A percentile compares a stretch with the other conserved stretches of the same genome.
Conservation (phyloP, 2,329 filamentous ascomycete genomes). For the Stemphylium beticola region DNA sequence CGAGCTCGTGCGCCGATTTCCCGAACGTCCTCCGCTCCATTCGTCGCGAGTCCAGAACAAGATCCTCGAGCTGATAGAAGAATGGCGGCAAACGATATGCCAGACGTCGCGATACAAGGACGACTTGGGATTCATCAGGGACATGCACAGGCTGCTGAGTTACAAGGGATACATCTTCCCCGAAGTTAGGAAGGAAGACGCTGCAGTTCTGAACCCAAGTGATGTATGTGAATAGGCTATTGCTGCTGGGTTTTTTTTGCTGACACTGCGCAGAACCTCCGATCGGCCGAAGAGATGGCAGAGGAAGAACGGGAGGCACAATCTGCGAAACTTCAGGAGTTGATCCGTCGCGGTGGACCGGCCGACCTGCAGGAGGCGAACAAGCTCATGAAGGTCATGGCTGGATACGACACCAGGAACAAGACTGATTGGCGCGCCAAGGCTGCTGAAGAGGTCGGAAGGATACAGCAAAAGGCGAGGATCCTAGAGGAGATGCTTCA, state of each 20-base stretch:
- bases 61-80: slow-evolving; percentile 95
- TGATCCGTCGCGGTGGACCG: slow-evolving; percentile 89
- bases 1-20: slow-evolving; percentile 94
- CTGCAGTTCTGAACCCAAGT: slow-evolving; percentile 93
- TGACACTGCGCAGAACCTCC: slow-evolving; percentile 71
- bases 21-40: slow-evolving; percentile 87
- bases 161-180: slow-evolving; percentile 98
- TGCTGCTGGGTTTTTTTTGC: slow-evolving; percentile 7
- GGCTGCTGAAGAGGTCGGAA: slow-evolving; percentile 91
- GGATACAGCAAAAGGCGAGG: slow-evolving; percentile 93
- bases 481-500: slow-evolving; percentile 92
- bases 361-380: slow-evolving; percentile 97
- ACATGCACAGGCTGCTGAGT: slow-evolving; percentile 94
- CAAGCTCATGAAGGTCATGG: slow-evolving; percentile 98
- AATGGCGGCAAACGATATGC: slow-evolving; percentile 98
- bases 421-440: slow-evolving; percentile 99
- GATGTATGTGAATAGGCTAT: slow-evolving; percentile 71
- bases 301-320: slow-evolving; percentile 94
- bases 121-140: slow-evolving; percentile 91
- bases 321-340: slow-evolving; percentile 95
- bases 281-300: slow-evolving; percentile 98
- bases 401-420: slow-evolving; percentile 90
- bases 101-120: slow-evolving; percentile 98
- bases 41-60: slow-evolving; percentile 85
- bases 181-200: slow-evolving; percentile 89